Conservation (phyloP, 2,329 filamentous ascomycete genomes). For the Cytospora mali region DNA sequence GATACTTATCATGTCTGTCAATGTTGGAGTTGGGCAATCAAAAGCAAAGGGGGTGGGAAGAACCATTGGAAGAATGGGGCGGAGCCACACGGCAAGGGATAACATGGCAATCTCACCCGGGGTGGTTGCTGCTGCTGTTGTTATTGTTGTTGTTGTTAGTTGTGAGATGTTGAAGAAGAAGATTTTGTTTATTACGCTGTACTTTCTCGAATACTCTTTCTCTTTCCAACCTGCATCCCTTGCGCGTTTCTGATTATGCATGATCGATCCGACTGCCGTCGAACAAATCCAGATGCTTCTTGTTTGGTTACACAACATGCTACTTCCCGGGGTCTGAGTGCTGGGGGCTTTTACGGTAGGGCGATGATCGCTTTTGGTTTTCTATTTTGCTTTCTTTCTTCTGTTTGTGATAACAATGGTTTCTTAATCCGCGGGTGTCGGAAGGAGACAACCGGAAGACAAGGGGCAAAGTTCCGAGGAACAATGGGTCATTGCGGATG, state of each 20-base stretch:
- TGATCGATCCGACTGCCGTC: slow-evolving; percentile 1
- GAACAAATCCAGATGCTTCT: neutral
- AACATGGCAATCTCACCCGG: slow-evolving; percentile 6
- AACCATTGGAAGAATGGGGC: slow-evolving; percentile 5
- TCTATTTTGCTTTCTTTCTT: slow-evolving; percentile 5
- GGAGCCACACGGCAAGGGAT: slow-evolving; percentile 22
- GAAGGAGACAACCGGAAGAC: slow-evolving; percentile 1
- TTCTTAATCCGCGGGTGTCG: neutral
- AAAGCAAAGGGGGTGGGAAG: neutral
- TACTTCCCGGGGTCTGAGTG: neutral
- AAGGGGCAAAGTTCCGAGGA: neutral
- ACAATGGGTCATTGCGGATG: neutral
- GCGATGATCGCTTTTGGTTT: slow-evolving; percentile 10
- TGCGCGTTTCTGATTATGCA: neutral
- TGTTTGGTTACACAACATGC: slow-evolving; percentile 8
- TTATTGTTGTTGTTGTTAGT: slow-evolving; percentile 1
- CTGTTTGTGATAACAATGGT: neutral
- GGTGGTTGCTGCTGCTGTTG: slow-evolving; percentile 6
- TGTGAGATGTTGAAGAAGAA: too few species aligned
- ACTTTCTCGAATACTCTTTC: slow-evolving; percentile 1
- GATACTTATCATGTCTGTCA: slow-evolving; percentile 2
- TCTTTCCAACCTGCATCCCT: neutral
- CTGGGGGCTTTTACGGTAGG: slow-evolving; percentile 15
- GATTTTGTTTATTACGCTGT: slow-evolving; percentile 8
- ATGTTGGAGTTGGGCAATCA: slow-evolving; percentile 14